Conservation (phyloP, 2,329 filamentous ascomycete species). For the Pseudomassariella vexata region DNA sequence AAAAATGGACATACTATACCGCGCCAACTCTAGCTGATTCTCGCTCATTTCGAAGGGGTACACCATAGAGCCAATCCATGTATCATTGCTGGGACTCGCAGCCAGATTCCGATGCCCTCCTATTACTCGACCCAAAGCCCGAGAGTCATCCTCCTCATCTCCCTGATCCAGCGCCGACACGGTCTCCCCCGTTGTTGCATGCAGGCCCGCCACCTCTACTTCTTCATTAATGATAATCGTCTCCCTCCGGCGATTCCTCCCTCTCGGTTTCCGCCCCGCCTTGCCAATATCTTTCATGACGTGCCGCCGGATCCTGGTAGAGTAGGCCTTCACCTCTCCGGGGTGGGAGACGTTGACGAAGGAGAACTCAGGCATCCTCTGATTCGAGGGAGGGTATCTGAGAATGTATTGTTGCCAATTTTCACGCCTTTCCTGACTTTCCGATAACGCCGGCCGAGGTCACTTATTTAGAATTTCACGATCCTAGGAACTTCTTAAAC, state of each 20-base stretch:
- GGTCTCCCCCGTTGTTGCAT: neutral
- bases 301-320: slow-evolving; percentile 21
- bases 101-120: too few relatives aligned
- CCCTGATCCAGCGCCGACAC: neutral
- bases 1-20: slow-evolving; percentile 13
- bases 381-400: too few relatives aligned
- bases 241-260: slow-evolving; percentile 10
- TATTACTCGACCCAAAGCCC: too few relatives aligned
- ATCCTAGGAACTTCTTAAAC: too few relatives aligned
- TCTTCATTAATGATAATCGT: slow-evolving; percentile 9
- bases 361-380: slow-evolving; percentile 19
- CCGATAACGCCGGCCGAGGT: too few relatives aligned
- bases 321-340: slow-evolving; percentile 19
- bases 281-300: slow-evolving; percentile 26
- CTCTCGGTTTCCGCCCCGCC: slow-evolving; percentile 16
- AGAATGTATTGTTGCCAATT: too few relatives aligned
- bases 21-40: slow-evolving; percentile 12
- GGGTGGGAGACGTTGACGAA: slow-evolving; percentile 20
- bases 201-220: slow-evolving; percentile 1
- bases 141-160: neutral
- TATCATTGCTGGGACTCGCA: slow-evolving; percentile 11
- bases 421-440: too few relatives aligned
- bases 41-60: slow-evolving; percentile 21
- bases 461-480: too few relatives aligned
- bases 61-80: slow-evolving; percentile 10